Percentiles rank a stretch among this genome's conserved stretches.
phyloP scores from a whole-genome alignment of 202 grass and related monocot species.

The Panicum virgatum region DNA sequence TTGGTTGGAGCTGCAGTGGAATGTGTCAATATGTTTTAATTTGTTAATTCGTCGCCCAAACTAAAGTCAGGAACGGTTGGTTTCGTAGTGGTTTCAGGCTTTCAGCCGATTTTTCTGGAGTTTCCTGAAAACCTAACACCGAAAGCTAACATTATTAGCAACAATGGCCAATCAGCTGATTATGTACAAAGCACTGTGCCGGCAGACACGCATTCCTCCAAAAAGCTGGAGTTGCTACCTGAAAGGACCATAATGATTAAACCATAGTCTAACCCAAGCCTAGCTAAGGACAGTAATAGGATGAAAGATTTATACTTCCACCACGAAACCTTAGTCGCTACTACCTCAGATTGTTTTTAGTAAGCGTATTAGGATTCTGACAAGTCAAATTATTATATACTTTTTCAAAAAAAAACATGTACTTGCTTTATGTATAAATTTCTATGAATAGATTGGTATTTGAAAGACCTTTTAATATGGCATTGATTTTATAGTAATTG shows the following conservation, averaged over 20 bases:
- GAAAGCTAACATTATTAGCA: neutral
- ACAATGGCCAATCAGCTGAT: neutral
- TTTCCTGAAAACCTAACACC: neutral
- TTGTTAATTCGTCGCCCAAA: neutral
- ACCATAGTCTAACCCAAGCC: neutral
- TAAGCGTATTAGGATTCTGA: too few species aligned
- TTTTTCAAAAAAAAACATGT: too few species aligned
- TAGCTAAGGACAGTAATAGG: too few species aligned
- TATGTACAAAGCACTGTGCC: neutral
- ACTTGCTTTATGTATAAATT: too few species aligned
- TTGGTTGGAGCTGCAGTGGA: neutral
- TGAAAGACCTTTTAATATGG: too few species aligned
- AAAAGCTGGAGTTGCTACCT: neutral
- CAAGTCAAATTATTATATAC: too few species aligned
- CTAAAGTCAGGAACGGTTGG: neutral
- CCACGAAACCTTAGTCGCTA: too few species aligned
- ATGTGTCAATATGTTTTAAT: neutral
- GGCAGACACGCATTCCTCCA: neutral
- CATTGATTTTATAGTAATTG: too few species aligned
- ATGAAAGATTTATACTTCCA: neutral
- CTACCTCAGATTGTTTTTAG: too few species aligned
- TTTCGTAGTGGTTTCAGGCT: slow-evolving; percentile 11
- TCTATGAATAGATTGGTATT: too few species aligned
- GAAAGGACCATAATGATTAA: neutral
- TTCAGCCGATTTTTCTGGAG: neutral